Base-by-base conservation (phyloP, 2,329 filamentous ascomycete genomes). In the Apiospora rasikravindrae region DNA sequence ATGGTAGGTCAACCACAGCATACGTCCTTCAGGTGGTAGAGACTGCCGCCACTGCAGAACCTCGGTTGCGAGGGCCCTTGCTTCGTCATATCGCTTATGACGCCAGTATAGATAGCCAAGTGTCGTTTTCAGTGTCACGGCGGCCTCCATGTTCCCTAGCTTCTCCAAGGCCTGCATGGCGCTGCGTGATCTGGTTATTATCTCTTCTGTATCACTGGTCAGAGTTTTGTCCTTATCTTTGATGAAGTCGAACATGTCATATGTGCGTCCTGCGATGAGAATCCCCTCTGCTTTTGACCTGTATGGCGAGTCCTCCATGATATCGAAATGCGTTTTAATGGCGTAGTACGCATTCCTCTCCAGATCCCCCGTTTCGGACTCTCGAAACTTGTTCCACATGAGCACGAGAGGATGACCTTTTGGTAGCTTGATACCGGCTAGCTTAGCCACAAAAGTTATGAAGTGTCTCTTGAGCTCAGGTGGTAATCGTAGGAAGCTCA, bases 161-260 rank as follows among this genome's bases (percentile, higher is more conserved):
- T 22, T 37, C 8, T 64, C 57, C 57, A 64, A 40, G 1, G 22
- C 19, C 57, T 64, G 57, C 57, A 64, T 24, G 57, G 33, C 33
- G 13, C 33, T 33, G 57, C 22, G 33, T 6, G 57, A 40, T 64
- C 33, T 64, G 57, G 57, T 10, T 40, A 64, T 40, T 11, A 64
- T 40, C 57, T 64, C 57, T 40, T 64, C 57, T 14, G 57, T 64
- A 14, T 64, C 33, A n/a, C 33, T 40, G 11, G 40, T n/a, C 57
- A 64, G 57, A n/a, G 10, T 64, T 6, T 64, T 10, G 4, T 64
- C 57, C 22, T 64, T 64, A 19, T 40, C 33, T 64, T 11, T 64
- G n/a, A 64, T 64, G 10, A 64, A 64, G 57, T 64, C 57, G 11
- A 64, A 64, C 57, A 64, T 64, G 57, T 64, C 57, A 33, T 40